A percentile compares a stretch with the other conserved stretches of the same genome.
These are phyloP conservation scores for Salix brachista DNA, from an alignment of 345 rosid species.

Conservation along the genomic window DNA sequence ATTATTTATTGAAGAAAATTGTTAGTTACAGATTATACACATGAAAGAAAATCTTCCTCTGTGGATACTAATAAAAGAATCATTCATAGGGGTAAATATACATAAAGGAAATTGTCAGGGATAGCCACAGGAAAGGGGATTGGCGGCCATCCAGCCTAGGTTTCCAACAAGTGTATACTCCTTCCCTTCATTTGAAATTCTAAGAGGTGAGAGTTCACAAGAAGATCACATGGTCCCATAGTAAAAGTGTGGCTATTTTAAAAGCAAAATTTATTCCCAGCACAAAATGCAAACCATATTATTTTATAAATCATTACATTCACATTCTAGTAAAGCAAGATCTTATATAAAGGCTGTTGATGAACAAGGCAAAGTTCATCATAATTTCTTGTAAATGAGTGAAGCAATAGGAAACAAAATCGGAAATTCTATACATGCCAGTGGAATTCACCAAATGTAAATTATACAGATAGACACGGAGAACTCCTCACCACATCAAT, in stretches of 20 bases:
- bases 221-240: background rate
- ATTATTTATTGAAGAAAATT: constrained; percentile 8
- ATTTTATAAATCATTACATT: no score
- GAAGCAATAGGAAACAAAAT: background rate
- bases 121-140: no score
- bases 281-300: no score
- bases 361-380: background rate
- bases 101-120: no score
- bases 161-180: background rate
- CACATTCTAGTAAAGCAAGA: background rate
- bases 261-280: no score
- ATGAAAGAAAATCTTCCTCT: background rate
- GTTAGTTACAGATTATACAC: background rate
- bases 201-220: background rate
- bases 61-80: background rate
- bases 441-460: background rate
- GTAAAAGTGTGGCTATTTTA: background rate
- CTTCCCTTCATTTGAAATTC: constrained; percentile 2
- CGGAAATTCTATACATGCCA: background rate
- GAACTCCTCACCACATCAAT: constrained; percentile 69
- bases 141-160: no score
- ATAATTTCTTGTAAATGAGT: background rate
- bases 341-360: background rate
- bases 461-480: background rate
- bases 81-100: no score